Base-by-base conservation (phyloP, 352 stramenopile genomes). In the Globisporangium rhizosaccharum region DNA sequence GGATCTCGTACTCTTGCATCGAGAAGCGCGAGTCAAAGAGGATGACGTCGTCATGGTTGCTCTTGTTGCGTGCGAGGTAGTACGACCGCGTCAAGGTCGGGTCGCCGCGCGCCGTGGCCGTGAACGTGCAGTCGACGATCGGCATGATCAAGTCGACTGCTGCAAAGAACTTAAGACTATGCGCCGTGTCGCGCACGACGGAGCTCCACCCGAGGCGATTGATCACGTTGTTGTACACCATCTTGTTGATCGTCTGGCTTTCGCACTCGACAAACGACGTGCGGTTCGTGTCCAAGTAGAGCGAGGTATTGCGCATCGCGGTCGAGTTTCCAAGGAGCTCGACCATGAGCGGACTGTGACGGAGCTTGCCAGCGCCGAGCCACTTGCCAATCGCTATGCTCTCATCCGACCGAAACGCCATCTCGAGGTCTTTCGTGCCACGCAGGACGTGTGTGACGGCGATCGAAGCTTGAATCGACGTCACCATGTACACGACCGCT, bases 101-200 rank as follows among this genome's bases (percentile, higher is more conserved):
- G 17, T 59, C 50, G 6, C 51, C 58, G 14, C 30, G 49, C 12
- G 36, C 33, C 10, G 47, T 6, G 1, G 51, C 9, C 0, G 23
- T 15, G 17, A 59, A 52, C 12, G 57, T 46, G 51, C 58, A 59
- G 33, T 59, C 58, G 25, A 63, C 25, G 1, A 85, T 47, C 0
- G 73, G 75, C 15, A 57, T 50, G 0, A 85, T 56, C 12, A 85
- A 44, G 26, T 82, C 71, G 51, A 63, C 56, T 23, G 57, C 23
- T 8, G 12, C 30, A 5, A 49, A 61, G 14, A 77, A 52, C 23
- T 37, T 65, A 45, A 62, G 20, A 30, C 61, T 61, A 53, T 65
- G 62, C 36, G 50, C 20, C n/a, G 46, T 50, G 14, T 62, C 17
- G 50, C n/a, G 28, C 20, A 54, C 49, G 15, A 66, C 36, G 23